These are phyloP conservation scores for Picea mariana DNA, from an alignment of 83 land plant species.

Conservation along the genomic window DNA sequence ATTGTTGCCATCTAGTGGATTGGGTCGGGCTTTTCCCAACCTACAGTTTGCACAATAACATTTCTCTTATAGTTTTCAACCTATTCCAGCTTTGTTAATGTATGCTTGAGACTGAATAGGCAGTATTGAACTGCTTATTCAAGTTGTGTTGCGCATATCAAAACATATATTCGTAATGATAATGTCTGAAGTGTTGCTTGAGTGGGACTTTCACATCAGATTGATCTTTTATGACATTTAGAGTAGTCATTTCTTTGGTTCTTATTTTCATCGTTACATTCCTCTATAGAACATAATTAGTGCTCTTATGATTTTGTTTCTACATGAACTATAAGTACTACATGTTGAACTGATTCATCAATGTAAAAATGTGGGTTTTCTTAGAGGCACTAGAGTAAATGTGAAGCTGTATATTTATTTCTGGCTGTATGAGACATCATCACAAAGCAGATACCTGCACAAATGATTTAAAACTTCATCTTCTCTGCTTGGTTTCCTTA, in stretches of 20 bases:
- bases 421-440: too few relatives aligned
- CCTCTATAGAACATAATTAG: neutral
- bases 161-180: neutral
- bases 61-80: too few relatives aligned
- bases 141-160: too few relatives aligned
- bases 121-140: too few relatives aligned
- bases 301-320: neutral
- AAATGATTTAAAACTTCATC: neutral
- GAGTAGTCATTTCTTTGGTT: neutral
- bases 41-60: too few relatives aligned
- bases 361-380: neutral
- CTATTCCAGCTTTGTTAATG: too few relatives aligned
- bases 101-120: too few relatives aligned
- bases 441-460: too few relatives aligned
- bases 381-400: neutral
- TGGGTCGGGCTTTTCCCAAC: too few relatives aligned
- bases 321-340: slow-evolving; percentile 7
- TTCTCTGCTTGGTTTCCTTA: neutral
- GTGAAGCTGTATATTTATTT: neutral
- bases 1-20: too few relatives aligned
- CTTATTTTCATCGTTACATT: neutral
- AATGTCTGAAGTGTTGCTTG: neutral
- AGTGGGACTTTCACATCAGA: neutral
- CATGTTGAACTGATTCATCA: slow-evolving; percentile 14
- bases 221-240: neutral